Evolutionary conservation across 2,329 filamentous ascomycete genomes (phyloP).

Genomic region (Coniochaeta pulveracea): DNA sequence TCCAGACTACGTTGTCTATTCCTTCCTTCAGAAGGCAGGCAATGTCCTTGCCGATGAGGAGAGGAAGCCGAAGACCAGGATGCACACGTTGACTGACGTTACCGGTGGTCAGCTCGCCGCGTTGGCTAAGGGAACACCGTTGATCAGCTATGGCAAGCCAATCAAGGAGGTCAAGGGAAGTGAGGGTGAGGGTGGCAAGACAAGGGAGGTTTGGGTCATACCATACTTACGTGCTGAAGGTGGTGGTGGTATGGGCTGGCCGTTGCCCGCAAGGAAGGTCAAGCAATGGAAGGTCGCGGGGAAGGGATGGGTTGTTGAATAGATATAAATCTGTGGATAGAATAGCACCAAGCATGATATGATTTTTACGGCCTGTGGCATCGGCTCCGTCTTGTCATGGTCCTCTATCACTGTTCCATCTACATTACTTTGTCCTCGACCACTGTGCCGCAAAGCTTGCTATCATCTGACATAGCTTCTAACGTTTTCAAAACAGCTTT

Average conservation of each 20-base stretch:
- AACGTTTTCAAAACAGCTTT: too few relatives aligned
- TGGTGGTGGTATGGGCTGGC: conserved; percentile 64
- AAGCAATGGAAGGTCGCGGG: conserved; percentile 63
- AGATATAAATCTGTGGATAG: too few relatives aligned
- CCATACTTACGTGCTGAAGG: conserved; percentile 63
- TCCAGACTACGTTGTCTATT: conserved; percentile 81
- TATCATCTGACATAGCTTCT: too few relatives aligned
- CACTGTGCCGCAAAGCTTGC: too few relatives aligned
- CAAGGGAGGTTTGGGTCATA: conserved; percentile 73
- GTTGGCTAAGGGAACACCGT: conserved; percentile 72
- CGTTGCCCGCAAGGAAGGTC: conserved; percentile 74
- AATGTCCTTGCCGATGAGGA: conserved; percentile 30
- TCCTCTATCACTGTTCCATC: too few relatives aligned
- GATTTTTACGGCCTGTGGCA: too few relatives aligned
- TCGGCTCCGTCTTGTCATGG: too few relatives aligned
- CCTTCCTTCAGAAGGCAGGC: conserved; percentile 63
- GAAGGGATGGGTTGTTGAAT: conserved; percentile 64
- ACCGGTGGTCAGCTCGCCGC: conserved; percentile 64
- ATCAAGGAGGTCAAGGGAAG: conserved; percentile 62
- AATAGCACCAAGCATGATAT: too few relatives aligned
- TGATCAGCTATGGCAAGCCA: conserved; percentile 80
- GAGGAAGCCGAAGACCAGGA: conserved; percentile 62
- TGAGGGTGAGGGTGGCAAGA: conserved; percentile 22
- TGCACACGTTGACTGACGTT: conserved; percentile 78
- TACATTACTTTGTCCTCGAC: too few relatives aligned